A percentile compares a stretch with the other conserved stretches of the same genome.
Conservation (phyloP, 2,329 filamentous ascomycete genomes). For the Calonectria crousiana region DNA sequence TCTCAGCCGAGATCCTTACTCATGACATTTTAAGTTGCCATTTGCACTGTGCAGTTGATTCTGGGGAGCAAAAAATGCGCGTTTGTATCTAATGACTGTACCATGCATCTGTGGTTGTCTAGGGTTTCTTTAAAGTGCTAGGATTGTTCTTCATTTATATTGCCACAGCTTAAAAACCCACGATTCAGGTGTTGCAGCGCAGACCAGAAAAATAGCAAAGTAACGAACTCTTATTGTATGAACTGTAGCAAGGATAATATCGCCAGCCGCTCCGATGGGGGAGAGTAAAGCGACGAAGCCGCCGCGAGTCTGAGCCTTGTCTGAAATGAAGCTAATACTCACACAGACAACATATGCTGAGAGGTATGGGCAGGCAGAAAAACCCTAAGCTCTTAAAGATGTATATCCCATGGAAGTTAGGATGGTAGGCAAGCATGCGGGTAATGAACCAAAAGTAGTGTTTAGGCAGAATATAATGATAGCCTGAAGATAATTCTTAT, state of each 20-base stretch:
- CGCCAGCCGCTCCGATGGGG: slow-evolving; percentile 71
- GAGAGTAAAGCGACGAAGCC: slow-evolving; percentile 69
- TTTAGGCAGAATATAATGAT: slow-evolving; percentile 58
- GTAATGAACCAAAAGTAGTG: slow-evolving; percentile 54
- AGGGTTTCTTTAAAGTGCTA: too few species aligned
- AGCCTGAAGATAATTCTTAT: slow-evolving; percentile 63
- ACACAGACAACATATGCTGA: slow-evolving; percentile 74
- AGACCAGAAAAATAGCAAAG: slow-evolving; percentile 59
- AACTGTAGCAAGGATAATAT: slow-evolving; percentile 72
- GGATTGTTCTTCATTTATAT: too few species aligned
- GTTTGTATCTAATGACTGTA: too few species aligned
- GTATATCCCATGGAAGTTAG: slow-evolving; percentile 76
- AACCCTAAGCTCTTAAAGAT: slow-evolving; percentile 75
- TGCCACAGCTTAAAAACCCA: too few species aligned
- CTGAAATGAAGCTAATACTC: slow-evolving; percentile 72
- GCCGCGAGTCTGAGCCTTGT: slow-evolving; percentile 73
- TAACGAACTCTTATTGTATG: slow-evolving; percentile 58
- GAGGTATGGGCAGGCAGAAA: slow-evolving; percentile 79
- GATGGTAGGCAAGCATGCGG: slow-evolving; percentile 74
- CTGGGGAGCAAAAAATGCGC: too few species aligned
- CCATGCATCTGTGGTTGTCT: too few species aligned
- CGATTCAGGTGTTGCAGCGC: too few species aligned
- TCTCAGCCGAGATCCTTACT: too few species aligned
- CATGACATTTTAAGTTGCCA: too few species aligned
- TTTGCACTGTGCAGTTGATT: too few species aligned